These are phyloP conservation scores for Syncephalastrum contaminatum DNA, from an alignment of 371 early-diverging fungal species.

Conservation along the genomic window DNA sequence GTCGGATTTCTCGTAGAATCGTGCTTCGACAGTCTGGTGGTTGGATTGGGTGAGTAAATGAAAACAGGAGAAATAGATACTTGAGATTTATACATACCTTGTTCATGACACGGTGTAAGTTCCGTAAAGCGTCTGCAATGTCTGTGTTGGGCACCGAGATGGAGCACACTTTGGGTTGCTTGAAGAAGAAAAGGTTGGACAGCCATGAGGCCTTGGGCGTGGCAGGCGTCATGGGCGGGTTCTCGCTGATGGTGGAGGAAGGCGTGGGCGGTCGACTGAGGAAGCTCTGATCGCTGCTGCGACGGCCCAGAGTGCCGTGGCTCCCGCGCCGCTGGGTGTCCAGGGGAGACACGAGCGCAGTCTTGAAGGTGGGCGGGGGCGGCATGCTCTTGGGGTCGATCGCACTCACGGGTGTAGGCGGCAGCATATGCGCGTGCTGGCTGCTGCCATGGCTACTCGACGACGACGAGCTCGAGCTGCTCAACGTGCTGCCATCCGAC, in stretches of 20 bases:
- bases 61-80: neutral
- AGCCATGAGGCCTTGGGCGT: slow-evolving; percentile 39
- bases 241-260: slow-evolving; percentile 27
- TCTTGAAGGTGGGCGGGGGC: slow-evolving; percentile 2
- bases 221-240: slow-evolving; percentile 11
- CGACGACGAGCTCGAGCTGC: slow-evolving; percentile 26
- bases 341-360: neutral
- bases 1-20: slow-evolving; percentile 43
- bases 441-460: slow-evolving; percentile 9
- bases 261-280: slow-evolving; percentile 34
- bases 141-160: slow-evolving; percentile 32
- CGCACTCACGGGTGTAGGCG: slow-evolving; percentile 1
- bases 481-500: slow-evolving; percentile 44
- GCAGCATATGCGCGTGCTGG: neutral
- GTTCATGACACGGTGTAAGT: slow-evolving; percentile 32
- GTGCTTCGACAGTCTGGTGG: slow-evolving; percentile 19
- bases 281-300: slow-evolving; percentile 25
- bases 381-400: slow-evolving; percentile 6
- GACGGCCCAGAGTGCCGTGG: slow-evolving; percentile 35
- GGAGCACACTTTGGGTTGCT: slow-evolving; percentile 46
- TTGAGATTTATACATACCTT: slow-evolving; percentile 20
- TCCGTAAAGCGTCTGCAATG: slow-evolving; percentile 23
- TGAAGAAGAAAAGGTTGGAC: slow-evolving; percentile 44
- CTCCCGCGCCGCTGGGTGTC: slow-evolving; percentile 23
- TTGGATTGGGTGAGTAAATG: neutral